Base-by-base conservation (phyloP, 768 basidiomycete genomes). In the Phaffia tasmanica region DNA sequence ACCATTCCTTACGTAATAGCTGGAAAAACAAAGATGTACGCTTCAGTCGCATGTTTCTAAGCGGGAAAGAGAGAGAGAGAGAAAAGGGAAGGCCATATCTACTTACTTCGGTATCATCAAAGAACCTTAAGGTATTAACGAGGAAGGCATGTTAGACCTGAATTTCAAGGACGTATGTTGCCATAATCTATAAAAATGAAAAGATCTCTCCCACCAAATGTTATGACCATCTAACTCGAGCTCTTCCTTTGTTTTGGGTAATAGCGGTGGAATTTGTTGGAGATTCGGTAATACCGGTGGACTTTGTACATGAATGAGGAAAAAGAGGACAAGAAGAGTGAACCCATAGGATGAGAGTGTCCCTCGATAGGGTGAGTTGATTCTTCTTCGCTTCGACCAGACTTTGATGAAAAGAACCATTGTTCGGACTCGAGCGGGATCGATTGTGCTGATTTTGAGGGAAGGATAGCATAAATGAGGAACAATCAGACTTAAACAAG, bases 401-500 rank as follows among this genome's bases (percentile, higher is more conserved):
- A 99, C 91, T 81, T 99, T 99, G 74, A 99, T 93, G 78, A 99
- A 98, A 62, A 99, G 81, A 62, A 99, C 94, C 78, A 99, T 80
- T 0, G 91, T 93, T 71, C 92, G 82, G 66, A 99, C 86, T 72
- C 94, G 84, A 51, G 89, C 86, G 9, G 92, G 90, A 77, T 99
- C 94, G 73, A 97, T 84, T 81, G 90, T 90, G 71, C 64, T 65
- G 47, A 11, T 42, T 42, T 42, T 8, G 5, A 18, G 46, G 9
- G 18, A 6, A 29, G n/a, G 29, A 51, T 5, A 32, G 32, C 1
- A 25, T 16, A n/a, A 19, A 27, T 49, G 30, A 48, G 55, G 53
- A 57, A 25, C 18, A 6, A 29, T 18, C 56, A 57, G n/a, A 57
- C 25, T 19, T 29, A 14, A 29, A 57, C 14, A 29, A 18, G 25